Conservation (phyloP, 2,329 filamentous ascomycete genomes). For the Aspergillus floridensis region DNA sequence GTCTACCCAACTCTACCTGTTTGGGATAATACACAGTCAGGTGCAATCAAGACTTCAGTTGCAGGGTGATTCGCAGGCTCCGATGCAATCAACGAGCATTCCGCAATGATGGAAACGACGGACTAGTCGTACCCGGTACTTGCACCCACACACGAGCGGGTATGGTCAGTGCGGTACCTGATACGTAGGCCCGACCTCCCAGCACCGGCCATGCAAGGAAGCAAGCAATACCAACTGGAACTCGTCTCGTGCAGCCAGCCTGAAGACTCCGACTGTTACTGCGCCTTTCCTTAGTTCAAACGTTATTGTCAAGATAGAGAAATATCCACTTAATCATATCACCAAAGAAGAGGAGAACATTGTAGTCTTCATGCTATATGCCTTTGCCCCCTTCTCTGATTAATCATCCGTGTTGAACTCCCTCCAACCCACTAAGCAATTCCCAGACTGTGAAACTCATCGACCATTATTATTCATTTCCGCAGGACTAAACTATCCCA, state of each 20-base stretch:
- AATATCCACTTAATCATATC: neutral
- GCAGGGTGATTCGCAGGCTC: neutral
- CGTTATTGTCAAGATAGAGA: neutral
- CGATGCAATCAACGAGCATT: neutral
- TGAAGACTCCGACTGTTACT: slow-evolving; percentile 2
- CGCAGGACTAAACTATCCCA: slow-evolving; percentile 1
- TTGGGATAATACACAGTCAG: too few relatives aligned
- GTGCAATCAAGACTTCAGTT: too few relatives aligned
- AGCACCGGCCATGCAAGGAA: slow-evolving; percentile 9
- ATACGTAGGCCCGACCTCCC: slow-evolving; percentile 13
- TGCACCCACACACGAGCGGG: slow-evolving; percentile 11
- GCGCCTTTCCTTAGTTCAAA: neutral
- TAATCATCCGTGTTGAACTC: neutral
- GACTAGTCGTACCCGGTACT: slow-evolving; percentile 9
- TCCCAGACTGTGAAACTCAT: slow-evolving; percentile 12
- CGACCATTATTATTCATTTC: slow-evolving; percentile 8
- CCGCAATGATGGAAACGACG: neutral
- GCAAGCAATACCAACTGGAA: slow-evolving; percentile 3
- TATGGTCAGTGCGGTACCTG: slow-evolving; percentile 23
- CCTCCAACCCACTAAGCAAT: neutral
- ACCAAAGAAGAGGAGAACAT: neutral
- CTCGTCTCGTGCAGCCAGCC: neutral
- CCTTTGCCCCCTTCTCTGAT: slow-evolving; percentile 1
- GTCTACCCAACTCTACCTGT: neutral
- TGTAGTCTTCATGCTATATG: too few relatives aligned